Evolutionary conservation across 768 basidiomycete species (phyloP).

Genomic region (Vararia minispora): DNA sequence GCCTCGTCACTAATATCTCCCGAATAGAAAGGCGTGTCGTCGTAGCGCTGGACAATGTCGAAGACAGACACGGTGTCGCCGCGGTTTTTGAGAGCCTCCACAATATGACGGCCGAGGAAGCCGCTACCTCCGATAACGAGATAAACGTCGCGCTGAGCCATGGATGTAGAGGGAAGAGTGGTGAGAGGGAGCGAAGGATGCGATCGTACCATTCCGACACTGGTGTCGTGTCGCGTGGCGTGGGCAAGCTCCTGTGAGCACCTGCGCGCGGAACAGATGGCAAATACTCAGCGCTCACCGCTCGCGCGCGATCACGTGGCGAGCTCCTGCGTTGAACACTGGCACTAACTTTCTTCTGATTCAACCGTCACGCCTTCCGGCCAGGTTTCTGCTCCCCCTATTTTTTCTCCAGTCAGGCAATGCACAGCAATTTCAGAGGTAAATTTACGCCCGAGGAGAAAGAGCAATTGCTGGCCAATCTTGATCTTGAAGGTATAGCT

Average conservation of each 20-base stretch:
- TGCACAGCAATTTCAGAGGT: conserved; percentile 8
- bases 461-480: conserved; percentile 59
- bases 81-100: conserved; percentile 70
- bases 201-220: no score
- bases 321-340: no score
- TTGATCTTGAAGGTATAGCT: conserved; percentile 67
- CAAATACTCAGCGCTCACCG: neutral
- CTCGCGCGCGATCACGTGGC: conserved; percentile 7
- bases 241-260: no score
- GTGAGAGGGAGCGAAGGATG: no score
- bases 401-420: neutral
- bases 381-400: no score
- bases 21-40: conserved; percentile 79
- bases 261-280: no score
- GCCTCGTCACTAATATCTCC: conserved; percentile 80
- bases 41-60: conserved; percentile 86
- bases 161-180: conserved; percentile 1
- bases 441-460: conserved; percentile 60
- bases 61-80: conserved; percentile 78
- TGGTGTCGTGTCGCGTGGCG: no score
- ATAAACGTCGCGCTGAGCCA: conserved; percentile 46
- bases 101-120: conserved; percentile 85
- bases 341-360: no score
- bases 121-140: conserved; percentile 93
- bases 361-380: no score